Conservation (phyloP, 352 stramenopile species). For the Globisporangium okanoganense region DNA sequence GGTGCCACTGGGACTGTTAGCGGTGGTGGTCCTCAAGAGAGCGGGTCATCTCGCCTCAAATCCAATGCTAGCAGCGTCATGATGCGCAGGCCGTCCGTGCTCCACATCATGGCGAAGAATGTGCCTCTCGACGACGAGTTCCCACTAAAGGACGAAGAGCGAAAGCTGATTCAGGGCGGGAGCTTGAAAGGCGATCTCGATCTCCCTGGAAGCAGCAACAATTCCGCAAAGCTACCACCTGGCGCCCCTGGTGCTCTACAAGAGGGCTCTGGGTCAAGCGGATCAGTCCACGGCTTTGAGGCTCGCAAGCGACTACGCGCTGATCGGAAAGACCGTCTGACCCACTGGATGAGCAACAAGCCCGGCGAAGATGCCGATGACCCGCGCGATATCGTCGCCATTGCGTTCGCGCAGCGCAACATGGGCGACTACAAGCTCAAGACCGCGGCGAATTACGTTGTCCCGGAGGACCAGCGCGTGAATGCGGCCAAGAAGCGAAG, state of each 20-base stretch:
- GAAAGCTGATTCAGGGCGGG: constrained; percentile 28
- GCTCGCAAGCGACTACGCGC: constrained; percentile 72
- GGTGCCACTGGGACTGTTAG: neutral
- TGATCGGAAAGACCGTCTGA: constrained; percentile 62
- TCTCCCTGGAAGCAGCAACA: neutral
- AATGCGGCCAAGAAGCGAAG: constrained; percentile 87
- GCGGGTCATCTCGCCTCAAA: neutral
- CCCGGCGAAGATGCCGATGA: constrained; percentile 90
- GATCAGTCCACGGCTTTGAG: constrained; percentile 73
- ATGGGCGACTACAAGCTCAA: constrained; percentile 94
- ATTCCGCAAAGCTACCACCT: constrained; percentile 11
- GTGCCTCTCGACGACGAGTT: constrained; percentile 41
- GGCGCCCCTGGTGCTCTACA: constrained; percentile 17
- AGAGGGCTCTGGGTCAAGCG: constrained; percentile 2
- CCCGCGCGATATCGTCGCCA: constrained; percentile 86
- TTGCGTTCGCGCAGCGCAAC: constrained; percentile 82
- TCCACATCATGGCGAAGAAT: constrained; percentile 67
- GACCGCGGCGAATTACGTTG: constrained; percentile 79
- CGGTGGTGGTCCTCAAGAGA: neutral
- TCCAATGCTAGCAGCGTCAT: neutral
- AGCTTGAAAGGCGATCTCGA: constrained; percentile 1
- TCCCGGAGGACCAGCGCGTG: constrained; percentile 86
- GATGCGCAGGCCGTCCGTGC: constrained; percentile 36
- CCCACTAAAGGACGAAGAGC: constrained; percentile 58
- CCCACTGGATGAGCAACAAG: constrained; percentile 63